Base-by-base conservation (phyloP, 805 yeast species). In the Saturnispora bothae region DNA sequence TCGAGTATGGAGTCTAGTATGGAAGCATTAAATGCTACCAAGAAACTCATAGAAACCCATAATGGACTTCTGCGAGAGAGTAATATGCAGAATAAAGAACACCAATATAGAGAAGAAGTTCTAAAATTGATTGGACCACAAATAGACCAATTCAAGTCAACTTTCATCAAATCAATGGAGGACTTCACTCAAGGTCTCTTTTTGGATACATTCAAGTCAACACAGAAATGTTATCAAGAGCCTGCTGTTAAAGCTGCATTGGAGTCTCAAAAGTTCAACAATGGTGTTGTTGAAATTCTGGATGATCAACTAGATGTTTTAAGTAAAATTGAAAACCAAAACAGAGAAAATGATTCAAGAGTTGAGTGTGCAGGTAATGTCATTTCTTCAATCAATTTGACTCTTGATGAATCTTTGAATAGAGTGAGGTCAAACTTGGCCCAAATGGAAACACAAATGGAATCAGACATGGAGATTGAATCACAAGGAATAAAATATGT, bases 261-360 rank as follows among this genome's bases (percentile, higher is more conserved):
- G 4, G 27, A 37, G 13, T 29, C 30, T 20, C 40, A 37, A 27
- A 20, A 37, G 10, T 31, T 37, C 12, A 37, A 31, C 16, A 37
- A 31, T 16, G 35, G 27, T 4, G 12, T 37, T 5, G 22, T 27
- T 3, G 25, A 36, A 13, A 18, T 16, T 19, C 30, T 36, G 18
- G n/a, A 7, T 14, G 23, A 14, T 17, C 34, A 36, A 27, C 15
- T 28, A 19, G 25, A 21, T 18, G 28, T 14, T n/a, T 29, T 36
- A 15, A 17, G n/a, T 14, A 17, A 5, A n/a, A 14, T 30, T 8
- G 15, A 18, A 15, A 20, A 23, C n/a, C 8, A 13, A n/a, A 12
- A 7, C 18, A 8, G 10, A 10, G 19, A n/a, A 3, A 36, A 36
- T n/a, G 30, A 36, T 10, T 10, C 8, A 10, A 6, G 9, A 15